phyloP scores from a whole-genome alignment of 805 yeast species.

The Saccharomycopsis sp. region DNA sequence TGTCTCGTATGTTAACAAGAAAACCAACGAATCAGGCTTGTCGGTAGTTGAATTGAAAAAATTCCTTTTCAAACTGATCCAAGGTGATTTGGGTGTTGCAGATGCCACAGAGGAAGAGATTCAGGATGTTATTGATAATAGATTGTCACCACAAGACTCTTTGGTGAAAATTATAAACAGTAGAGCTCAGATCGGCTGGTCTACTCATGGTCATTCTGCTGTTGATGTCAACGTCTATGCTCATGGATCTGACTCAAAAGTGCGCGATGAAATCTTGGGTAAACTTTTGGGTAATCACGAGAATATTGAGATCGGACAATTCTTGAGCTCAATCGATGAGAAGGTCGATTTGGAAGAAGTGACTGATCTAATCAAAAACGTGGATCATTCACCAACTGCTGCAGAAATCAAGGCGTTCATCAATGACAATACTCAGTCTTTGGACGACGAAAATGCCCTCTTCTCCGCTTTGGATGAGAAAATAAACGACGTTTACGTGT shows the following conservation, averaged over 20 bases:
- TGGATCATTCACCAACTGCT: constrained; percentile 38
- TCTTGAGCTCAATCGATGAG: constrained; percentile 39
- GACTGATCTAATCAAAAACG: constrained; percentile 43
- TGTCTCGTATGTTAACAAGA: constrained; percentile 28
- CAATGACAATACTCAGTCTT: constrained; percentile 21
- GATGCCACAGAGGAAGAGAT: constrained; percentile 55
- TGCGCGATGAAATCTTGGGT: constrained; percentile 34
- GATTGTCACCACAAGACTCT: constrained; percentile 34
- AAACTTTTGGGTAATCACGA: constrained; percentile 75
- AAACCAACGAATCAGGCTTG: constrained; percentile 20
- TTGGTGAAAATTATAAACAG: constrained; percentile 65
- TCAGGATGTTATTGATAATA: constrained; percentile 32
- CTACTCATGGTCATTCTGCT: constrained; percentile 94
- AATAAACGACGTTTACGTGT: constrained; percentile 7
- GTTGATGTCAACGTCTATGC: constrained; percentile 93
- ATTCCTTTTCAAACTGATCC: constrained; percentile 52
- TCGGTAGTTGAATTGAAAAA: constrained; percentile 29
- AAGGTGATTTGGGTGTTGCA: constrained; percentile 57
- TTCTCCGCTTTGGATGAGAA: background rate
- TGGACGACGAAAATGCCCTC: background rate
- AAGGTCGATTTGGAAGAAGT: constrained; percentile 39
- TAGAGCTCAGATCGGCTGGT: constrained; percentile 93
- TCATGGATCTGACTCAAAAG: constrained; percentile 49
- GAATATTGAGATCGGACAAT: constrained; percentile 76
- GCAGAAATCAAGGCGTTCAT: constrained; percentile 15